These are phyloP conservation scores for Pachysandra terminalis DNA, from an alignment of 164 flowering plant species.

Conservation along the genomic window DNA sequence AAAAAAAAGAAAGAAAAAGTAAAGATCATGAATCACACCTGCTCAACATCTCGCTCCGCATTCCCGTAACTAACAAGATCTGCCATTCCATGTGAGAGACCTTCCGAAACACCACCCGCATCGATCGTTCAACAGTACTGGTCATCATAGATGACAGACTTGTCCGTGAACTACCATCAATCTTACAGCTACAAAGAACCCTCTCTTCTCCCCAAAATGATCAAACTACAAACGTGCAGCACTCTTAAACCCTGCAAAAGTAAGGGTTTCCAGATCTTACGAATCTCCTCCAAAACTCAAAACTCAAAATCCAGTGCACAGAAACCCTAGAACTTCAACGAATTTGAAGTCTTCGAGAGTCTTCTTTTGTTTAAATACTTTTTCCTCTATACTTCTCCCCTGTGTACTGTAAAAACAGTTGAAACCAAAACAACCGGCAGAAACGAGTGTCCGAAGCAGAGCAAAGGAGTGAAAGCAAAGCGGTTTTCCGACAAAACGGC, in stretches of 20 bases:
- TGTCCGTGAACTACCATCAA: slow-evolving; percentile 35
- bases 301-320: slow-evolving; percentile 9
- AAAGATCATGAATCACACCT: slow-evolving; percentile 39
- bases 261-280: slow-evolving; percentile 10
- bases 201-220: slow-evolving; percentile 10
- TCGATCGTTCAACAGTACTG: slow-evolving; percentile 33
- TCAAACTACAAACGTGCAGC: neutral
- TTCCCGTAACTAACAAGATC: slow-evolving; percentile 88
- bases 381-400: neutral
- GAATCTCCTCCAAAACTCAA: slow-evolving; percentile 4
- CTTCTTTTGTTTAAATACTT: neutral
- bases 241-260: slow-evolving; percentile 12
- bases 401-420: neutral
- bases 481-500: slow-evolving; percentile 4
- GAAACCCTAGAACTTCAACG: no score
- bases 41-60: slow-evolving; percentile 78
- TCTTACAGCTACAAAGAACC: slow-evolving; percentile 11
- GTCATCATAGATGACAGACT: slow-evolving; percentile 51
- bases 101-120: slow-evolving; percentile 62
- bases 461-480: neutral
- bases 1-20: neutral
- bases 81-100: slow-evolving; percentile 97
- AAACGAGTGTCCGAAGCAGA: neutral
- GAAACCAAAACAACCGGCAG: neutral
- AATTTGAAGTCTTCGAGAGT: slow-evolving; percentile 7